Evolutionary conservation across 2,329 filamentous ascomycete genomes (phyloP), one percentile per base, ranked within the genome.

Genomic region (Beauveria brongniartii): DNA sequence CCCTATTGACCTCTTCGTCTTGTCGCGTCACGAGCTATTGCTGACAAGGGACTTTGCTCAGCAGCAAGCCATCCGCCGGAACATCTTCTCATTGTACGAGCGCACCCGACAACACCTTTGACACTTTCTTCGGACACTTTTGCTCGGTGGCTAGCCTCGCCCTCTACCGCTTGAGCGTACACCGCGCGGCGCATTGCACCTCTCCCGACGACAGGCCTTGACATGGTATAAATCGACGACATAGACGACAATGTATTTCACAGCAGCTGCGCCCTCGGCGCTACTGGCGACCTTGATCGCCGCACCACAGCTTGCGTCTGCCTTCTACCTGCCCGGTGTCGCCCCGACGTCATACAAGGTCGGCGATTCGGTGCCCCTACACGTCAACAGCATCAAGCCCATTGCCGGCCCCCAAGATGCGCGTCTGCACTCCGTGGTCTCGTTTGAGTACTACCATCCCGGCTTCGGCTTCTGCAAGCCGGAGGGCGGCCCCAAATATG

Each of bases 321-420:
- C 91, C 60, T 99, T 97, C 79, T 99, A 99, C 77, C 89, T 99
- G 46, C 94, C 93, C 43, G 94, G 94, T 67, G 92, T 97, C 68
- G 92, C 93, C 66, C 94, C 94, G 24, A 95, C 91, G 48, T 93
- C 93, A 61, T 99, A 99, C 79, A 86, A 90, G 69, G 77, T 80
- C 57, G 89, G 86, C 70, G 90, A 94, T 68, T 78, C 78, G 28
- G 94, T 99, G 26, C 91, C 92, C 26, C 83, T 99, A 54, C 88
- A 90, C 70, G 94, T 99, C 74, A 99, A 99, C 78, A 88, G 88
- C 71, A 88, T 99, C 69, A 94, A 91, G 47, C 93, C 94, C 4
- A 86, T 92, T 51, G 86, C 91, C 51, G 89, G 89, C 47, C 81
- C 84, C 63, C 82, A 84, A 65, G 91, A 96, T 74, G 84, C 88